Evolutionary conservation across 2,329 filamentous ascomycete species (phyloP), one percentile per base, ranked within the genome.

Genomic region (Alternaria brassicicola): DNA sequence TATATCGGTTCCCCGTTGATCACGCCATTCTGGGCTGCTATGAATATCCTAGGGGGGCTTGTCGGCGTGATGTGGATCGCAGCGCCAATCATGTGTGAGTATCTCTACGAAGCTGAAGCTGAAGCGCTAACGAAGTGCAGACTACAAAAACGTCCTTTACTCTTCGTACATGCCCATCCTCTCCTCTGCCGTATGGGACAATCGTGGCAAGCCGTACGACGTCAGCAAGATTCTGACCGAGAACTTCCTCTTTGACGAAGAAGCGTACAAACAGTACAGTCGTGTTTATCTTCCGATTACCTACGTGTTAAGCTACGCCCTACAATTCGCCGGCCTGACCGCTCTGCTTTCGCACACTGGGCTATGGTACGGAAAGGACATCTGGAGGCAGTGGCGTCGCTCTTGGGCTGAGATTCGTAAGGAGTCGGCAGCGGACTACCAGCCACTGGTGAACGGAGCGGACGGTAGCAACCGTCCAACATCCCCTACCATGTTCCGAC

Each of bases 131-230:
- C 50, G 26, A 6, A 6, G 10, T 13, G 7, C 52, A 82, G 79
- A 94, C 77, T 96, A 95, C 77, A 82, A 83, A 70, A 95, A 95
- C 67, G 81, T 90, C 53, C 86, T 93, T 66, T 94, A 88, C 76
- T 91, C 91, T 1, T 89, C 90, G 0, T 96, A 93, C 73, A 90
- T 96, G 86, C 92, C 92, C 0, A 93, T 96, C 38, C 83, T 96
- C 8, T 96, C 92, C 1, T 86, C 90, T 0, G 87, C 89, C 5
- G 92, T 96, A 1, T 96, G 94, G 71, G 92, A 96, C 77, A 94
- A 96, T 68, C 90, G 84, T 1, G 92, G 91, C 12, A 84, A 88
- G 21, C 85, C 90, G 25, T 96, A 96, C 78, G 86, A 96, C 66
- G 92, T 96, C 50, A 88, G 86, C 77, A 90, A 86, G 65, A 93